Evolutionary conservation across 2,329 filamentous ascomycete genomes (phyloP), one percentile per base, ranked within the genome.

Genomic region (Tolypocladium amazonense): DNA sequence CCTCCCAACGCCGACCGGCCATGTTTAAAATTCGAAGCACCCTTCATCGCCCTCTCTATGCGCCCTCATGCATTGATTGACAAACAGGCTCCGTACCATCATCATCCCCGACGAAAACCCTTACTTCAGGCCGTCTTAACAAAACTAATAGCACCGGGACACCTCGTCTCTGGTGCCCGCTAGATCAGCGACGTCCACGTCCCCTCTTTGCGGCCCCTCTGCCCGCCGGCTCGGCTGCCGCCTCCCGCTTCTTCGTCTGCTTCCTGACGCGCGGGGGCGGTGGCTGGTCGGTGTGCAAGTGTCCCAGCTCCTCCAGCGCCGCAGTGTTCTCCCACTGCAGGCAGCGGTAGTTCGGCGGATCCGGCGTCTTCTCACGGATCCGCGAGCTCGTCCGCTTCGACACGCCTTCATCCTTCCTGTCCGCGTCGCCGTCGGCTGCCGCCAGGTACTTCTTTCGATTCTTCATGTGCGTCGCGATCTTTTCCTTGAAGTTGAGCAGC

Each of bases 381-480:
- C 76, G 70, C 62, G 75, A 72, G 66, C 82, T 79, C 20, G 76
- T 81, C 59, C 73, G 70, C 65, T 77, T 74, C 61, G 70, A 35
- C 58, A 41, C 45, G n/a, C 58, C 69, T 56, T 75, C 71, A 25
- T 77, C 71, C 60, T 74, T 73, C 64, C 74, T 72, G 33, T 77
- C 72, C 15, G 71, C 62, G 37, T 72, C 74, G 30, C 70, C 66
- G 18, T 65, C 63, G 25, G 80, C 77, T 1, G 74, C 70, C 1
- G 74, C 70, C 38, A 82, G 79, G 67, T 96, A 96, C 64, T 82
- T 78, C 63, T 85, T 85, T 63, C 95, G 87, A 68, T 87, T 88
- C 67, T 87, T 80, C 92, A 97, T 97, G 68, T 92, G 86, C 62
- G 82, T 81, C 30, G 81, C 77, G 63, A 97, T 96, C 67, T 85